A percentile compares a stretch with the other conserved stretches of the same genome.
These are phyloP conservation scores for Argentina anserina DNA, from an alignment of 306 rosid species.

Conservation along the genomic window DNA sequence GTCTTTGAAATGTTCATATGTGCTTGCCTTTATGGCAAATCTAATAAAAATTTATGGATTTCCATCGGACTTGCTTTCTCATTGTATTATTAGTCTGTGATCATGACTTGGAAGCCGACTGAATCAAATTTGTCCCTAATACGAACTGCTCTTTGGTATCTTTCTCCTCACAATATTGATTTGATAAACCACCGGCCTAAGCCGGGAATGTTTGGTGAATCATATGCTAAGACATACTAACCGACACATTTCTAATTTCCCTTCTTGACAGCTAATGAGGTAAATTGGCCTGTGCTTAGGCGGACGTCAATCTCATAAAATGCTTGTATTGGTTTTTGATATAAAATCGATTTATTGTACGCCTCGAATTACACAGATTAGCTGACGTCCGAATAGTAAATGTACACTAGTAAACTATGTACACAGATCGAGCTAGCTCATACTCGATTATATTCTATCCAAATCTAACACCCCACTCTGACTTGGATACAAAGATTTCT, in stretches of 20 bases:
- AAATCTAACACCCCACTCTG: too few species aligned
- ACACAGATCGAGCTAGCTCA: too few species aligned
- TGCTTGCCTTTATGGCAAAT: neutral
- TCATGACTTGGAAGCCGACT: neutral
- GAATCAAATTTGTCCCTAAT: neutral
- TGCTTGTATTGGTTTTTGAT: too few species aligned
- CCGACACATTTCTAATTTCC: neutral
- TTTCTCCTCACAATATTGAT: neutral
- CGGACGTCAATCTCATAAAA: neutral
- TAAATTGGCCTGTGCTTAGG: neutral
- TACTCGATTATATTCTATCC: too few species aligned
- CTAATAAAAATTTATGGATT: neutral
- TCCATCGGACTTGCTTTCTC: neutral
- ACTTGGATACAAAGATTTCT: too few species aligned
- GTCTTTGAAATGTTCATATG: neutral
- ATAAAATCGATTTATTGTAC: too few species aligned
- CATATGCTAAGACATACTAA: neutral
- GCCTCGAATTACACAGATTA: too few species aligned
- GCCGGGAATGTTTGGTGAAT: neutral
- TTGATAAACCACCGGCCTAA: neutral
- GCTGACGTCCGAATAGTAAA: too few species aligned
- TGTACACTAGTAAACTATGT: too few species aligned
- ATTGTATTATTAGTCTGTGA: neutral
- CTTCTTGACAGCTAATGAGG: neutral
- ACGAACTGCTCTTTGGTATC: neutral